Conservation (phyloP, 345 rosid genomes). For the Aquilaria yunnanensis region DNA sequence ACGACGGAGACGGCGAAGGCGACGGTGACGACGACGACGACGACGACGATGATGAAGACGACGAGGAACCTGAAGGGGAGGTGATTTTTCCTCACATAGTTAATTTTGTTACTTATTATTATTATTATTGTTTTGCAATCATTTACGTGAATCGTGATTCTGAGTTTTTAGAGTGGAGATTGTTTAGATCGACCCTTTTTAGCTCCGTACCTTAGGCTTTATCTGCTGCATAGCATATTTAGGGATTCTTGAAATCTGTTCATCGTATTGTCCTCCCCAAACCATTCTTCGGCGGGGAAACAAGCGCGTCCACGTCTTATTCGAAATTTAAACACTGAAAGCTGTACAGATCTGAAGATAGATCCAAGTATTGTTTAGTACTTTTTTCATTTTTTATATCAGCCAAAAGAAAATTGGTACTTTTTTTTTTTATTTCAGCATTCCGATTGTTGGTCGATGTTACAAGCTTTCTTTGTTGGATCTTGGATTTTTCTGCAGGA, state of each 20-base stretch:
- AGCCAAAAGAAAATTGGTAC: too few species aligned
- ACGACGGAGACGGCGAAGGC: slow-evolving; percentile 35
- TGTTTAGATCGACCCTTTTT: slow-evolving; percentile 26
- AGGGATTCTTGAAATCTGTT: background rate
- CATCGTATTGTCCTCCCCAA: too few species aligned
- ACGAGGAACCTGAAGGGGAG: slow-evolving; percentile 35
- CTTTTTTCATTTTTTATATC: too few species aligned
- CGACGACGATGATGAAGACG: slow-evolving; percentile 23
- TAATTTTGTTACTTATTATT: background rate
- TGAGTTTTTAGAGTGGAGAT: background rate
- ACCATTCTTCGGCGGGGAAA: too few species aligned
- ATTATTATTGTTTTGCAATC: background rate
- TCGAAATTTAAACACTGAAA: too few species aligned
- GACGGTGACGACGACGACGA: slow-evolving; percentile 49
- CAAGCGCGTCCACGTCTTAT: too few species aligned
- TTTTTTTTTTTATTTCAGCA: too few species aligned
- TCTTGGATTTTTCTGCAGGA: slow-evolving; percentile 24
- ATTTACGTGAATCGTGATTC: background rate
- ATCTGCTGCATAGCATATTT: background rate
- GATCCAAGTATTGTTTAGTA: too few species aligned
- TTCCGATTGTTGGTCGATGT: too few species aligned
- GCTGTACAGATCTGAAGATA: too few species aligned
- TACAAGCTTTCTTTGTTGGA: too few species aligned
- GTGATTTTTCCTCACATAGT: slow-evolving; percentile 13
- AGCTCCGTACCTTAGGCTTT: background rate